Conservation (phyloP, 495 filamentous ascomycete genomes). For the Neurospora intermedia region DNA sequence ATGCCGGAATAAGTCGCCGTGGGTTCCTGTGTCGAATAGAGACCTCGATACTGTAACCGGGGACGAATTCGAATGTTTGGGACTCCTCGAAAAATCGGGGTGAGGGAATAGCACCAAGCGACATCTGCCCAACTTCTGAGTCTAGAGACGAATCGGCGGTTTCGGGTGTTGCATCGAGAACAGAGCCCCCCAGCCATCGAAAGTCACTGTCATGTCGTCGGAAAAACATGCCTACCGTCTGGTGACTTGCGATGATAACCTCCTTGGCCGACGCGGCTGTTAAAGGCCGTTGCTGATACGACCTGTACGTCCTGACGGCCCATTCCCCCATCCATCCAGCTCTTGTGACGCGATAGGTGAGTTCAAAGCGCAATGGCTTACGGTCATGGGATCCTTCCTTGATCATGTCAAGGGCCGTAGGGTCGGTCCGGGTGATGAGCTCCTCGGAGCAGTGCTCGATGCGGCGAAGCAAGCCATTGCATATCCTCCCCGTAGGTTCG, state of each 20-base stretch:
- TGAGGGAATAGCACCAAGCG: slow-evolving; percentile 29
- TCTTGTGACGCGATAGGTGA: slow-evolving; percentile 30
- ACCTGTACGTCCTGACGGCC: slow-evolving; percentile 33
- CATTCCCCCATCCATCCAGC: slow-evolving; percentile 27
- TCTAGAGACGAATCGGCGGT: slow-evolving; percentile 21
- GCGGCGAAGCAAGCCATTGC: slow-evolving; percentile 32
- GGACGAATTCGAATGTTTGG: slow-evolving; percentile 31
- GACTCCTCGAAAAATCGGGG: slow-evolving; percentile 30
- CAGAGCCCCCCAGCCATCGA: slow-evolving; percentile 29
- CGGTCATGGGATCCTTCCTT: slow-evolving; percentile 22
- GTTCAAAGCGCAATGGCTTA: slow-evolving; percentile 34
- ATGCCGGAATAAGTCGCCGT: slow-evolving; percentile 18
- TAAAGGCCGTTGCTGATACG: slow-evolving; percentile 35
- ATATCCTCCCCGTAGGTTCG: slow-evolving; percentile 27
- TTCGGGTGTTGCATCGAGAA: slow-evolving; percentile 20
- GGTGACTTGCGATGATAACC: slow-evolving; percentile 31
- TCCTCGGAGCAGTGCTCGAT: slow-evolving; percentile 38
- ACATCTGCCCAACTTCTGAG: slow-evolving; percentile 21
- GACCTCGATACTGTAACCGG: slow-evolving; percentile 33
- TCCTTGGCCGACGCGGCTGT: slow-evolving; percentile 28
- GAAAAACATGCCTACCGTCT: slow-evolving; percentile 36
- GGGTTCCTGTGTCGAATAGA: slow-evolving; percentile 28
- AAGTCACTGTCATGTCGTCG: slow-evolving; percentile 34
- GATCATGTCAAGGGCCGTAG: slow-evolving; percentile 28
- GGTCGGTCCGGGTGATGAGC: slow-evolving; percentile 37